These are phyloP conservation scores for Trametes coccinea DNA, from an alignment of 768 basidiomycete species.

Conservation along the genomic window DNA sequence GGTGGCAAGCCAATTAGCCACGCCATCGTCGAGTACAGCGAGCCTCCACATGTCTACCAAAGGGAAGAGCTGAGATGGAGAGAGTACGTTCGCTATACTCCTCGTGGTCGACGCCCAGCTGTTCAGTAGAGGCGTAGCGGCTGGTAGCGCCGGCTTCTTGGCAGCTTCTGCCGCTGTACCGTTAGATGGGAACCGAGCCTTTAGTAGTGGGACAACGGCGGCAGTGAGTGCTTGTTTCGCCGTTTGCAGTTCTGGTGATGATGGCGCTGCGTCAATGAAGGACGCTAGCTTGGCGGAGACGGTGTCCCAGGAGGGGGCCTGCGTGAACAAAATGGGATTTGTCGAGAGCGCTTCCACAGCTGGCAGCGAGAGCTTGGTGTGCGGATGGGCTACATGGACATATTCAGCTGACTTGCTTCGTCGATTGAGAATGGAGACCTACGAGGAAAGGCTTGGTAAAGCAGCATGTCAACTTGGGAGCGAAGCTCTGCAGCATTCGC, in stretches of 20 bases:
- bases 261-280: slow-evolving; percentile 54
- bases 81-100: slow-evolving; percentile 46
- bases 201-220: slow-evolving; percentile 64
- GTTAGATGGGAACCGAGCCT: slow-evolving; percentile 49
- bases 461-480: slow-evolving; percentile 70
- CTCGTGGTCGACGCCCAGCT: slow-evolving; percentile 52
- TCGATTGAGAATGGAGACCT: slow-evolving; percentile 26
- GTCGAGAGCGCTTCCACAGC: slow-evolving; percentile 62
- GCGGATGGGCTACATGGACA: slow-evolving; percentile 65
- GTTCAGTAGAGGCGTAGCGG: slow-evolving; percentile 41
- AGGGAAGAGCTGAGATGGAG: slow-evolving; percentile 67
- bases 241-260: slow-evolving; percentile 36
- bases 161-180: slow-evolving; percentile 1
- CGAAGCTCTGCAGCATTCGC: slow-evolving; percentile 67
- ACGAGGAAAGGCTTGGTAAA: slow-evolving; percentile 83
- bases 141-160: slow-evolving; percentile 29
- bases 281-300: slow-evolving; percentile 60
- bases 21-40: slow-evolving; percentile 63
- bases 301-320: slow-evolving; percentile 67
- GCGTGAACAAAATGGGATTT: slow-evolving; percentile 73
- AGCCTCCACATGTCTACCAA: slow-evolving; percentile 83
- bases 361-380: slow-evolving; percentile 59
- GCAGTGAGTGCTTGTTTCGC: slow-evolving; percentile 52
- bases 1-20: slow-evolving; percentile 50
- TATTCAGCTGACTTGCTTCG: not conserved